A percentile compares a stretch with the other conserved stretches of the same genome.
Conservation (phyloP, 495 filamentous ascomycete genomes). For the Aspergillus saccharolyticus region DNA sequence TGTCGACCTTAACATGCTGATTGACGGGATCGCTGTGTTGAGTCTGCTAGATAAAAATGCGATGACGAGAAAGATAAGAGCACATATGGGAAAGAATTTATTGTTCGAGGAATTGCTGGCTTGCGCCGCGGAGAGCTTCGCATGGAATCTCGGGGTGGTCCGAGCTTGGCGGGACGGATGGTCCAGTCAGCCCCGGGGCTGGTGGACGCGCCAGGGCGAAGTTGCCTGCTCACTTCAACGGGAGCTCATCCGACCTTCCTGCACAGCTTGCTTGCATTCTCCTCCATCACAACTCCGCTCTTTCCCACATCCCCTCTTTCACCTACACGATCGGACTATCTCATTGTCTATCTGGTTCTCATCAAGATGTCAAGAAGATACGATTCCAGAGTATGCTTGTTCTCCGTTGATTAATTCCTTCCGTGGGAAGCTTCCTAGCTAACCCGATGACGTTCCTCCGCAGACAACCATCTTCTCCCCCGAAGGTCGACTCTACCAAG, state of each 20-base stretch:
- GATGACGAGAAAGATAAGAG: too few relatives aligned
- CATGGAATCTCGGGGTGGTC: constrained; percentile 36
- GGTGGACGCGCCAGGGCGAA: constrained; percentile 44
- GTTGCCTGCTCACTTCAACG: constrained; percentile 33
- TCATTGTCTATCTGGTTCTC: constrained; percentile 9
- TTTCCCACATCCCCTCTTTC: neutral
- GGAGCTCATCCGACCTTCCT: constrained; percentile 29
- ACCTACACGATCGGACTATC: constrained; percentile 3
- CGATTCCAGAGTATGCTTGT: constrained; percentile 78
- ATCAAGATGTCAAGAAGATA: constrained; percentile 91
- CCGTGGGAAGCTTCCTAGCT: constrained; percentile 37
- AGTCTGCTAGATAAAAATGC: neutral
- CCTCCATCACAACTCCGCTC: constrained; percentile 20
- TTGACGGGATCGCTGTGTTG: too few relatives aligned
- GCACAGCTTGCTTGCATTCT: constrained; percentile 26
- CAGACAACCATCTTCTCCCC: constrained; percentile 99
- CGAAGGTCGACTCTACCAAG: constrained; percentile 96
- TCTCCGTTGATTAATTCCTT: constrained; percentile 12
- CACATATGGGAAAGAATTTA: too few relatives aligned
- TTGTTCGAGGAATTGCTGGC: too few relatives aligned
- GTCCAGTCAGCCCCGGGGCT: constrained; percentile 6
- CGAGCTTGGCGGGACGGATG: constrained; percentile 40
- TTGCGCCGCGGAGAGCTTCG: constrained; percentile 19
- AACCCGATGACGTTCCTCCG: constrained; percentile 39
- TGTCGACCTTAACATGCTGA: constrained; percentile 42